These are phyloP conservation scores for Metschnikowia orientalis DNA, from an alignment of 805 yeast species.

Conservation along the genomic window DNA sequence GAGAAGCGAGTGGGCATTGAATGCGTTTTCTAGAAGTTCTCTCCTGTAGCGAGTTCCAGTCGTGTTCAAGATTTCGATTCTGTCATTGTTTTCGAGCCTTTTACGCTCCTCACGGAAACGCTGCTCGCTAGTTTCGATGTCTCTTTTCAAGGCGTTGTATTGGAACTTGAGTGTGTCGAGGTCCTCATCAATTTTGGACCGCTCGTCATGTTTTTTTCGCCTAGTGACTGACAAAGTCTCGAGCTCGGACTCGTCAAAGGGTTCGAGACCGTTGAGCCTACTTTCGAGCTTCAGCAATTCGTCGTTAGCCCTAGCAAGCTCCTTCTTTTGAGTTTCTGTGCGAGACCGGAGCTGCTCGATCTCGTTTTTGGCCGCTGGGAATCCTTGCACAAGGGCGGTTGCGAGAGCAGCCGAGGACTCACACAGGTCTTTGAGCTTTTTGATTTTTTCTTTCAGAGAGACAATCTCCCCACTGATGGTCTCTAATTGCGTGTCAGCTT, in stretches of 20 bases:
- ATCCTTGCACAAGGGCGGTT: neutral
- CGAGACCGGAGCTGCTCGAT: conserved; percentile 13
- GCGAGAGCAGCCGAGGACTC: conserved; percentile 6
- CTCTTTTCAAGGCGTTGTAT: conserved; percentile 8
- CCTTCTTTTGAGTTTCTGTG: conserved; percentile 12
- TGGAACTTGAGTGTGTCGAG: conserved; percentile 9
- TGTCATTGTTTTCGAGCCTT: conserved; percentile 38
- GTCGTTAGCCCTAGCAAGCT: conserved; percentile 9
- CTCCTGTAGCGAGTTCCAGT: conserved; percentile 24
- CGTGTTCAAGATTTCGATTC: conserved; percentile 42
- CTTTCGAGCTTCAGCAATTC: conserved; percentile 11
- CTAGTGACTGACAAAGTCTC: conserved; percentile 6
- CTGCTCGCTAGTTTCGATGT: conserved; percentile 9
- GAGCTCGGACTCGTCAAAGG: conserved; percentile 9
- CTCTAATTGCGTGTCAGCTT: conserved; percentile 1
- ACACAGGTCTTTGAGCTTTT: conserved; percentile 2
- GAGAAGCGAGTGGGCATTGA: conserved; percentile 34
- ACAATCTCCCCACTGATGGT: neutral
- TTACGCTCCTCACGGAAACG: conserved; percentile 12
- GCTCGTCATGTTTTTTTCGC: conserved; percentile 14
- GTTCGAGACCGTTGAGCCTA: conserved; percentile 6
- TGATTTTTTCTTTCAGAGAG: conserved; percentile 2
- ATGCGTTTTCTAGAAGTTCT: conserved; percentile 40
- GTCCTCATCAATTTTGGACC: conserved; percentile 29
- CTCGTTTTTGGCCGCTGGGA: conserved; percentile 10